Evolutionary conservation across 2,329 filamentous ascomycete species (phyloP), one percentile per base, ranked within the genome.

Genomic region (Aspergillus pseudoviridinutans): DNA sequence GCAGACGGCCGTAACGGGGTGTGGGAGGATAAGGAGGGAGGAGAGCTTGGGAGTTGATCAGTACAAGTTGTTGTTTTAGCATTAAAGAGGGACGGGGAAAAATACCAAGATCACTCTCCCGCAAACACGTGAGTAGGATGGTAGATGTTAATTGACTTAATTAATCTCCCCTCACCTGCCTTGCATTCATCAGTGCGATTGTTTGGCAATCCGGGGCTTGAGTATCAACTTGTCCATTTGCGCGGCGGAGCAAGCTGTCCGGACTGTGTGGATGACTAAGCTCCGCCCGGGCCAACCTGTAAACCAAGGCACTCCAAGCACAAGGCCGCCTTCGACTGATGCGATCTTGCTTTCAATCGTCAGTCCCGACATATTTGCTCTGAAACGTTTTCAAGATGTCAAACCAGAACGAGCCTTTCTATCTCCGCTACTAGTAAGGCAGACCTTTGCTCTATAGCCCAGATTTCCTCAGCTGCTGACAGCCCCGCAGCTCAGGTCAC

Each of bases 401-500:
- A 66, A 80, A 83, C 58, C 77, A 82, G 67, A 89, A 84, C 75
- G 92, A 97, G 68, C 88, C 89, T 7, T 97, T 99, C 74, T 99
- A 99, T 71, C 80, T 99, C 65, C 88, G 94, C 69, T 99, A 99
- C 82, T 99, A 99, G 93, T 97, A 85, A 75, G 89, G 38, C 65
- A 55, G 51, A 58, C 57, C 51, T 50, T 56, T 60, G 54, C 53
- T 56, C 57, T 63, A 53, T 64, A 63, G 70, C 69, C 70, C 72
- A 69, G 69, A 62, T 71, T 63, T 58, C 68, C 69, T 71, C 71
- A 68, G 71, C 74, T 74, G 71, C 76, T 78, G 68, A 77, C 68
- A 66, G 59, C 61, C 56, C 64, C 67, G 67, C 73, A 97, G 93
- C 82, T 97, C 94, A 66, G 94, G 94, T 69, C 94, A 99, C 78